Conservation (phyloP, 768 basidiomycete species). For the Jaapia argillacea region DNA sequence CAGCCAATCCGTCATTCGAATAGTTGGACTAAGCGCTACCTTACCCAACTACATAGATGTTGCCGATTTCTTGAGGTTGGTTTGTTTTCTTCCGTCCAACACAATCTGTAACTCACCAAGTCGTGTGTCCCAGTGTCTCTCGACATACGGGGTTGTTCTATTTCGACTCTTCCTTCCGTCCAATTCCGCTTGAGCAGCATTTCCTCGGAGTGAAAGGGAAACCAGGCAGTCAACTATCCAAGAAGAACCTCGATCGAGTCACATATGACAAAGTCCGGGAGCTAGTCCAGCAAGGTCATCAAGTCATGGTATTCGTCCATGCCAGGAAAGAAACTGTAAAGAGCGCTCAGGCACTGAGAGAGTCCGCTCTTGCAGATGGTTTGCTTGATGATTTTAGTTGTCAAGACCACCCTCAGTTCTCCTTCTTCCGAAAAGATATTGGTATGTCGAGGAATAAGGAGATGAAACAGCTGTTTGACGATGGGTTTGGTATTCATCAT, state of each 20-base stretch:
- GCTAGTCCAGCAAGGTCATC: slow-evolving; percentile 85
- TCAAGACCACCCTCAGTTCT: slow-evolving; percentile 70
- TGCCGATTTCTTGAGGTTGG: slow-evolving; percentile 83
- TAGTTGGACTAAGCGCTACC: slow-evolving; percentile 93
- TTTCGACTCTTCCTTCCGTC: slow-evolving; percentile 96
- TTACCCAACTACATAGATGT: slow-evolving; percentile 97
- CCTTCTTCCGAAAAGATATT: slow-evolving; percentile 67
- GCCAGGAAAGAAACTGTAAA: slow-evolving; percentile 98
- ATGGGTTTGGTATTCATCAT: slow-evolving; percentile 95
- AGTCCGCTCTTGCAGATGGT: slow-evolving; percentile 65
- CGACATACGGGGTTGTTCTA: slow-evolving; percentile 84
- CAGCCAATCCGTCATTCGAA: slow-evolving; percentile 90
- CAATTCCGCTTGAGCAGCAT: slow-evolving; percentile 94
- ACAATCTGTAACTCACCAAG: slow-evolving; percentile 1
- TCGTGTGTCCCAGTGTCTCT: slow-evolving; percentile 53
- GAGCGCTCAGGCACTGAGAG: slow-evolving; percentile 70
- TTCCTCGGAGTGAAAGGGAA: slow-evolving; percentile 93
- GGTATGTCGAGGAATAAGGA: slow-evolving; percentile 86
- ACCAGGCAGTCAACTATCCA: slow-evolving; percentile 57
- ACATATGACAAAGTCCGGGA: slow-evolving; percentile 87
- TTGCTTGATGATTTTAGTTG: slow-evolving; percentile 71
- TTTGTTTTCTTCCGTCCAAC: slow-evolving; percentile 2
- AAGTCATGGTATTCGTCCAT: slow-evolving; percentile 99
- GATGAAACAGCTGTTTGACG: slow-evolving; percentile 89
- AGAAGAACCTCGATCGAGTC: slow-evolving; percentile 79